Evolutionary conservation across 176 grass and related monocot species (phyloP).

Genomic region (Ananas comosus): DNA sequence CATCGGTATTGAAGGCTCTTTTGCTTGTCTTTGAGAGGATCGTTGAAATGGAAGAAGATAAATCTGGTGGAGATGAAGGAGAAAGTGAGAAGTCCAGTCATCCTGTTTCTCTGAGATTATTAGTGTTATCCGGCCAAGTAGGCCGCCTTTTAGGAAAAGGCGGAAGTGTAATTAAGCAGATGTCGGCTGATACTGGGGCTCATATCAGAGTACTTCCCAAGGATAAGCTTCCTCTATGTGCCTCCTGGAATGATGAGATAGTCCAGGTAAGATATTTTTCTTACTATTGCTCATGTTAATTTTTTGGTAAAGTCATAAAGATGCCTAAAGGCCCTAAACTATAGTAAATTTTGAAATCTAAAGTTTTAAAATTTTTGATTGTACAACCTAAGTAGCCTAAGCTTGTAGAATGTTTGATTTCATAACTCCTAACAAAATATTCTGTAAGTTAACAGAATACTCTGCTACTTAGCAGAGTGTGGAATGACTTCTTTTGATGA

Average conservation of each 20-base stretch:
- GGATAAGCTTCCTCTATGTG: conserved; percentile 73
- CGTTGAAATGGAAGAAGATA: conserved; percentile 38
- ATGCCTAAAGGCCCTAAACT: too few species aligned
- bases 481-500: neutral
- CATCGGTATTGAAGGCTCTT: conserved; percentile 44
- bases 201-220: conserved; percentile 66
- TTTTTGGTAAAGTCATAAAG: too few species aligned
- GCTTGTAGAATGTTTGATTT: too few species aligned
- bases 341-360: too few species aligned
- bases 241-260: conserved; percentile 54
- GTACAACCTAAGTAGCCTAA: too few species aligned
- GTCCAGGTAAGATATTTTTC: conserved; percentile 52
- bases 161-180: conserved; percentile 68
- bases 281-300: conserved; percentile 8
- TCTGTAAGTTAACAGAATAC: neutral
- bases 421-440: neutral
- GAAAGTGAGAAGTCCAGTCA: conserved; percentile 13
- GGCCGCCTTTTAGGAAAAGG: conserved; percentile 77
- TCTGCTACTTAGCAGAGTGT: neutral
- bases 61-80: conserved; percentile 32
- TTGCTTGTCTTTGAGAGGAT: conserved; percentile 73
- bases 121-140: conserved; percentile 78
- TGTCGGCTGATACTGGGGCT: conserved; percentile 60
- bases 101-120: conserved; percentile 53
- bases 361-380: too few species aligned